phyloP scores from a whole-genome alignment of 2,329 filamentous ascomycete genomes.

The Catunica adiposa region DNA sequence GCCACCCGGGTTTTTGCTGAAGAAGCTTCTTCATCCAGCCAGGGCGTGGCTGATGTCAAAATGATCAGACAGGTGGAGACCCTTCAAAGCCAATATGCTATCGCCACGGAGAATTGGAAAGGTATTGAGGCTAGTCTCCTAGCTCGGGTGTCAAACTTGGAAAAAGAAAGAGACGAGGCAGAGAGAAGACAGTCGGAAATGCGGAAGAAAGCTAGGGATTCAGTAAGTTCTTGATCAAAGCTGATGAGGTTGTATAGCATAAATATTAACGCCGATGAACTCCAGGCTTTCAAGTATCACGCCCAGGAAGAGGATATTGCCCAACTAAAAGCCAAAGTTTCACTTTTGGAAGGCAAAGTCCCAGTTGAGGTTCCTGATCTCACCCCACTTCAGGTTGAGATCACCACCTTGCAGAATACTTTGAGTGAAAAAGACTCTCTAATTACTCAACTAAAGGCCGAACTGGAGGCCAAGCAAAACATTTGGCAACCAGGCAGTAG shows the following conservation, averaged over 20 bases:
- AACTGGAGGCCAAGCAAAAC: constrained; percentile 3
- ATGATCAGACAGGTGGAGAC: constrained; percentile 87
- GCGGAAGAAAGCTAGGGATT: constrained; percentile 75
- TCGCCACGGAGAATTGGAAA: constrained; percentile 95
- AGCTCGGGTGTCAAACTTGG: constrained; percentile 57
- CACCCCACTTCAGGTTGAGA: background rate
- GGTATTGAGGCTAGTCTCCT: constrained; percentile 79
- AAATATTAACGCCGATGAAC: background rate
- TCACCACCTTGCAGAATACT: background rate
- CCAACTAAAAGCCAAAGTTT: constrained; percentile 32
- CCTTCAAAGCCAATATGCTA: constrained; percentile 82
- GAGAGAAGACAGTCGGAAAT: constrained; percentile 70
- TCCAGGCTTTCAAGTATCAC: constrained; percentile 8
- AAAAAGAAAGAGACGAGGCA: constrained; percentile 83
- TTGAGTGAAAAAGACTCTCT: background rate
- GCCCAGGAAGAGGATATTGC: constrained; percentile 73
- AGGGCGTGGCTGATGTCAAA: constrained; percentile 74
- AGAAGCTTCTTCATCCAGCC: constrained; percentile 69
- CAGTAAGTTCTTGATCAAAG: constrained; percentile 34
- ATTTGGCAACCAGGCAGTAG: constrained; percentile 3
- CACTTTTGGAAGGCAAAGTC: background rate
- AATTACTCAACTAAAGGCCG: constrained; percentile 5
- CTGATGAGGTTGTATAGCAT: background rate
- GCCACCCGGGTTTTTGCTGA: constrained; percentile 71
- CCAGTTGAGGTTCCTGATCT: background rate